phyloP scores from a whole-genome alignment of 2,329 filamentous ascomycete genomes.

The Colletotrichum sp. region DNA sequence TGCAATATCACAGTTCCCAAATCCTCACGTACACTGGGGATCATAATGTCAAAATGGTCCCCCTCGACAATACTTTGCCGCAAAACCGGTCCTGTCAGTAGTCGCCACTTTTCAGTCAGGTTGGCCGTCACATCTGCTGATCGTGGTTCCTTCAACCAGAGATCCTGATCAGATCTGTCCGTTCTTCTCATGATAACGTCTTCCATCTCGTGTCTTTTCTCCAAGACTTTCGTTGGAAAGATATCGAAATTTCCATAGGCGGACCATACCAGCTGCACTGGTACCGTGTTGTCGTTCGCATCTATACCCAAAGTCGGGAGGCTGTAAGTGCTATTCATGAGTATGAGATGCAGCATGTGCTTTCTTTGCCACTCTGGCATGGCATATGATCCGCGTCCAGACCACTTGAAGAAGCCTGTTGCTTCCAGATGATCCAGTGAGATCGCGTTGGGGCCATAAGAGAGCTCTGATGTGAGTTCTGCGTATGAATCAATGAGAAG shows the following conservation, averaged over 20 bases:
- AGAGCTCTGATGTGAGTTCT: background rate
- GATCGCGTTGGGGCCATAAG: background rate
- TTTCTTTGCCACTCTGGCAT: background rate
- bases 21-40: background rate
- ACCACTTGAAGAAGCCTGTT: background rate
- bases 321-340: background rate
- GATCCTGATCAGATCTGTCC: background rate
- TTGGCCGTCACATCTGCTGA: background rate
- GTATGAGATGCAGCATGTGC: background rate
- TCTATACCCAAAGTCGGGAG: background rate
- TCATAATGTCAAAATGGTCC: background rate
- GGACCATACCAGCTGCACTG: background rate
- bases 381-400: background rate
- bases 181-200: rapidly evolving
- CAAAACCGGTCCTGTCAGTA: background rate
- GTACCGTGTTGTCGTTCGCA: background rate
- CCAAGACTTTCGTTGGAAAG: background rate
- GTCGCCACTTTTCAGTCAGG: background rate
- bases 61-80: background rate
- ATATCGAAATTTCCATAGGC: background rate
- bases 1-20: background rate
- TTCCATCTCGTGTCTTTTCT: background rate
- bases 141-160: background rate
- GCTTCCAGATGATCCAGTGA: background rate
- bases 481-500: background rate